Conservation (phyloP, 106 monocot genomes). For the Chionographis japonica region DNA sequence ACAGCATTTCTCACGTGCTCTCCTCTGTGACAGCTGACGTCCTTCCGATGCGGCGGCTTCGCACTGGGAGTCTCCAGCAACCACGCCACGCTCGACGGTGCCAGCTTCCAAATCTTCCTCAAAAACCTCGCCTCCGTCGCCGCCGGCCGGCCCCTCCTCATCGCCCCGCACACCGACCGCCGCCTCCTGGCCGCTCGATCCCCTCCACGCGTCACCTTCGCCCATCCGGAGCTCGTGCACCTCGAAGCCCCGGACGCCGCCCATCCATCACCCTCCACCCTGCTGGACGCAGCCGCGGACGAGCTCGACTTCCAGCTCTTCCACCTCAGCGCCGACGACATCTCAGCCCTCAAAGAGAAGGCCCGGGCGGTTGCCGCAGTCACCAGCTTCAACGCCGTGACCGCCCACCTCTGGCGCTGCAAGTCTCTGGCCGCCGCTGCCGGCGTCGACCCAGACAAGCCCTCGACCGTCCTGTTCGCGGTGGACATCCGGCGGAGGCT, state of each 20-base stretch:
- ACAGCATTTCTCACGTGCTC: no score
- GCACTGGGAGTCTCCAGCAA: slow-evolving; percentile 37
- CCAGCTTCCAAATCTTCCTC: slow-evolving; percentile 32
- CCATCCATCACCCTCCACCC: not conserved
- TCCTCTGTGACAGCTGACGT: slow-evolving; percentile 23
- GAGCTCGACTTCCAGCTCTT: slow-evolving; percentile 18
- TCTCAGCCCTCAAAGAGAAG: slow-evolving; percentile 12
- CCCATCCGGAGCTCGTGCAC: slow-evolving; percentile 32
- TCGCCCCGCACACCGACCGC: slow-evolving; percentile 31
- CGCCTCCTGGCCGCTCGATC: slow-evolving; percentile 36
- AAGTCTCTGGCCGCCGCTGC: slow-evolving; percentile 11
- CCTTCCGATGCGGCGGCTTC: slow-evolving; percentile 53
- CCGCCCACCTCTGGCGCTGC: slow-evolving; percentile 52
- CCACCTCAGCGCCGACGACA: slow-evolving; percentile 8
- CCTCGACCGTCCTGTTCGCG: slow-evolving; percentile 30
- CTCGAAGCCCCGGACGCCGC: no score
- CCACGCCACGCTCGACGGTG: slow-evolving; percentile 47
- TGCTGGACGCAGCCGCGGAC: not conserved
- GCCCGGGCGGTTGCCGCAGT: not conserved
- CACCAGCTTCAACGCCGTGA: slow-evolving; percentile 30
- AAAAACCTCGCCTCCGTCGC: slow-evolving; percentile 40
- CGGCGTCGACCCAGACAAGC: not conserved
- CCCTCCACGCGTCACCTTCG: slow-evolving; percentile 37
- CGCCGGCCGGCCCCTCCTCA: slow-evolving; percentile 9
- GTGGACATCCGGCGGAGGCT: slow-evolving; percentile 28